A percentile compares a stretch with the other conserved stretches of the same genome.
Conservation (phyloP, 352 stramenopile genomes). For the Phytopythium sindhum region DNA sequence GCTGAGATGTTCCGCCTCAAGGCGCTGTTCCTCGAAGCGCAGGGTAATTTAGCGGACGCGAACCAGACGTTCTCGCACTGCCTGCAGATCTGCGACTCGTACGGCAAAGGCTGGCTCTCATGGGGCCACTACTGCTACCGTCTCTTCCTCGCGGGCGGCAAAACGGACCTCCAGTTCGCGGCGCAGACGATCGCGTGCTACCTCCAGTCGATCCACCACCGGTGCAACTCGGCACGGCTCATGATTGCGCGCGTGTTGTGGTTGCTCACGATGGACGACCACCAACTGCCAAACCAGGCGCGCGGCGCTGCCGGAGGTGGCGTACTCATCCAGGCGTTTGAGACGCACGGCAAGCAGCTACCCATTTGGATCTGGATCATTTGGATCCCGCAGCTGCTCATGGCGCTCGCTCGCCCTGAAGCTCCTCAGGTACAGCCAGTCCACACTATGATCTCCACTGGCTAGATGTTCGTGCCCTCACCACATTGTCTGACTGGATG, state of each 20-base stretch:
- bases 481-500: neutral
- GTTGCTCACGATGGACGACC: constrained; percentile 89
- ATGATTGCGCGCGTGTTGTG: constrained; percentile 91
- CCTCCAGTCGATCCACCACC: constrained; percentile 91
- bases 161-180: constrained; percentile 69
- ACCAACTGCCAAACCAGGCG: constrained; percentile 10
- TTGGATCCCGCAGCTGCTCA: constrained; percentile 97
- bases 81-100: constrained; percentile 90
- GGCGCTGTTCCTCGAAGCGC: constrained; percentile 84
- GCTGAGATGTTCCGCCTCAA: constrained; percentile 92
- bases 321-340: constrained; percentile 85
- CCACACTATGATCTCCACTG: neutral
- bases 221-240: constrained; percentile 82
- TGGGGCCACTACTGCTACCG: constrained; percentile 92
- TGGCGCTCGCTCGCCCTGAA: constrained; percentile 92
- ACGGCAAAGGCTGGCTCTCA: constrained; percentile 93
- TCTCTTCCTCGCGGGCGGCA: constrained; percentile 60
- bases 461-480: neutral
- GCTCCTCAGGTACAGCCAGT: constrained; percentile 45
- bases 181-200: constrained; percentile 93
- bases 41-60: constrained; percentile 72
- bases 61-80: constrained; percentile 91
- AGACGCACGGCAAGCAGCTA: constrained; percentile 92
- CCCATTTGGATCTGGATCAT: constrained; percentile 99
- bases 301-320: constrained; percentile 16